Evolutionary conservation across 768 basidiomycete genomes (phyloP), one percentile per base, ranked within the genome.

Genomic region (Mrakia frigida): DNA sequence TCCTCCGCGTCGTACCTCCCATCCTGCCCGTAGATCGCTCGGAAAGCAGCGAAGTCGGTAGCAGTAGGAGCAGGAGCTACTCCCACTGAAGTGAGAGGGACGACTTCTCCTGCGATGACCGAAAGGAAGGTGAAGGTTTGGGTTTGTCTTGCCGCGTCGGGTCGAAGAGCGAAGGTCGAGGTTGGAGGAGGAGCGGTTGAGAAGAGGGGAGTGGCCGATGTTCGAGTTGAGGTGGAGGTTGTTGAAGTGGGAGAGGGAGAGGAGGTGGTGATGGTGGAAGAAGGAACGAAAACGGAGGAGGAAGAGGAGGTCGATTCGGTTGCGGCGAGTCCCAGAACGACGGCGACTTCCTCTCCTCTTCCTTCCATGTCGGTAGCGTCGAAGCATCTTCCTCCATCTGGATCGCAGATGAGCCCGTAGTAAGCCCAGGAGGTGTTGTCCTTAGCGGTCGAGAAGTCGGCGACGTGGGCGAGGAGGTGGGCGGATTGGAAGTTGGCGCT

Each of bases 391-490:
- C 65, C 65, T 23, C 65, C 65, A 13, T 68, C 37, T 7, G 65
- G 65, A 39, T 68, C 65, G 65, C 65, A 68, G 39, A 68, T 68
- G 35, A 39, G 65, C 25, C 65, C 65, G 65, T 68, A 68, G 65
- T 68, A 68, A 39, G 21, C 37, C 65, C 65, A 68, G 37, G 65
- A 39, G 65, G 39, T 68, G 39, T 68, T 68, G 25, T 1, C 9
- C 21, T 68, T 43, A 1, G 25, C 65, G 4, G 65, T 39, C 3
- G 65, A 68, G 35, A 68, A 68, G 6, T 4, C 21, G 37, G 35
- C 65, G 65, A 68, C 37, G 65, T 68, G 65, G 21, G 37, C 10
- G 37, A 68, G 65, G 37, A 39, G 35, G 65, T 68, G 21, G 33
- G 65, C 65, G 35, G 65, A 35, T 35, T 68, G 35, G 25, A 68